Evolutionary conservation across 2,329 filamentous ascomycete species (phyloP).

Genomic region (Paracorniculantispora psalliotae): DNA sequence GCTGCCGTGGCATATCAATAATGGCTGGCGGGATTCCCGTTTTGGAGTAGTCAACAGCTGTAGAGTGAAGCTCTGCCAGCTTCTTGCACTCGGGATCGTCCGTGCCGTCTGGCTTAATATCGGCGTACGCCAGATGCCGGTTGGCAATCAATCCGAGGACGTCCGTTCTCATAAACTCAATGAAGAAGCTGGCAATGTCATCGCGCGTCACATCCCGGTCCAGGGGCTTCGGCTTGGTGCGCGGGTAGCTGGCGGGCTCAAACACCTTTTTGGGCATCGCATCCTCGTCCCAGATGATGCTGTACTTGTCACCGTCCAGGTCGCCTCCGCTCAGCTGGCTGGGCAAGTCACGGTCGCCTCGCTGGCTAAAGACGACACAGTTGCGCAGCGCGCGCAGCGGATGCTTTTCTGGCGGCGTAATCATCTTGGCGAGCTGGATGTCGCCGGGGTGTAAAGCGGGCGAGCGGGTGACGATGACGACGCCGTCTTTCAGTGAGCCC

Average conservation of each 20-base stretch:
- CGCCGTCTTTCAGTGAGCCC: constrained; percentile 29
- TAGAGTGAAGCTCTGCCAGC: constrained; percentile 62
- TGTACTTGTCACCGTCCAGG: constrained; percentile 77
- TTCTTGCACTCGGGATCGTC: constrained; percentile 43
- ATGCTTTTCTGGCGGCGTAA: constrained; percentile 55
- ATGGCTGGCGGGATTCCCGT: constrained; percentile 58
- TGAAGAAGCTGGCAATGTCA: constrained; percentile 77
- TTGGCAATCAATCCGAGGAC: constrained; percentile 61
- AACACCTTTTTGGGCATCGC: constrained; percentile 41
- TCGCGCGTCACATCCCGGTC: constrained; percentile 50
- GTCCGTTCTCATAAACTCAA: constrained; percentile 69
- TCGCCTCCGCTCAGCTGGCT: constrained; percentile 78
- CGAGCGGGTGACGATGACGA: constrained; percentile 66
- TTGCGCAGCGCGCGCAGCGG: constrained; percentile 61
- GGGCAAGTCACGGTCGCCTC: constrained; percentile 67
- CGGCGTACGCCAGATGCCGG: constrained; percentile 59
- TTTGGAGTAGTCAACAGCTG: constrained; percentile 71
- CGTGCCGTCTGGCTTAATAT: constrained; percentile 50
- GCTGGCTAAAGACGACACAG: constrained; percentile 72
- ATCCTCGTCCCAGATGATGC: constrained; percentile 66
- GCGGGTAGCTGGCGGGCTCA: constrained; percentile 65
- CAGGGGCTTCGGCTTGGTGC: constrained; percentile 53
- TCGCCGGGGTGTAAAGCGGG: constrained; percentile 81
- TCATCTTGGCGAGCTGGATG: constrained; percentile 60
- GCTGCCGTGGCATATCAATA: constrained; percentile 34